phyloP scores from a whole-genome alignment of 1,284 basidiomycete species.

The Phellinidium pouzarii region DNA sequence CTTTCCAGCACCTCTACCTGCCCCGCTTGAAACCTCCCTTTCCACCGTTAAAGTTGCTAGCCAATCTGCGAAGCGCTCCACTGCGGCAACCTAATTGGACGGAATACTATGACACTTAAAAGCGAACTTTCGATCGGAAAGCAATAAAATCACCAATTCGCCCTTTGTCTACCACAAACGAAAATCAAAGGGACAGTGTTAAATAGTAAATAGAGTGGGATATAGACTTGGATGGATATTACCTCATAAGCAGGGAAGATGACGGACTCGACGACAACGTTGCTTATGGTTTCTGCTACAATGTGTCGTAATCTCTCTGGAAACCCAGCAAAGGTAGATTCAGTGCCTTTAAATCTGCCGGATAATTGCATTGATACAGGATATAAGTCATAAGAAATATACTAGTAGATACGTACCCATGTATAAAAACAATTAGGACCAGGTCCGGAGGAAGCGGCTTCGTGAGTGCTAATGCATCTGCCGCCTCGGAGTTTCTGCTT shows the following conservation, averaged over 20 bases:
- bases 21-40: constrained; percentile 62
- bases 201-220: not conserved
- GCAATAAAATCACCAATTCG: constrained; percentile 58
- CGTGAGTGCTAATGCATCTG: not conserved
- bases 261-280: constrained; percentile 60
- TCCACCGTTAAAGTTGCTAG: constrained; percentile 75
- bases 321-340: constrained; percentile 71
- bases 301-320: constrained; percentile 75
- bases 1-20: constrained; percentile 67
- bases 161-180: constrained; percentile 63
- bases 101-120: constrained; percentile 1
- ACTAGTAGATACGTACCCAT: constrained; percentile 43
- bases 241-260: constrained; percentile 92
- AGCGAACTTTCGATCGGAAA: not conserved
- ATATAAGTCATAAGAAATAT: not conserved
- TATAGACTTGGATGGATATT: constrained; percentile 21
- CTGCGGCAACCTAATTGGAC: constrained; percentile 62
- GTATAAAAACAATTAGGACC: constrained; percentile 40
- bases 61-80: constrained; percentile 84
- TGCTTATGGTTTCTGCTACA: constrained; percentile 49
- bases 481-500: not conserved
- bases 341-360: constrained; percentile 63
- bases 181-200: constrained; percentile 9
- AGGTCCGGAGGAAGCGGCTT: constrained; percentile 30
- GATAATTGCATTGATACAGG: too few relatives aligned